Evolutionary conservation across 1,284 basidiomycete genomes (phyloP).

Genomic region (Ustilago xerochloae): DNA sequence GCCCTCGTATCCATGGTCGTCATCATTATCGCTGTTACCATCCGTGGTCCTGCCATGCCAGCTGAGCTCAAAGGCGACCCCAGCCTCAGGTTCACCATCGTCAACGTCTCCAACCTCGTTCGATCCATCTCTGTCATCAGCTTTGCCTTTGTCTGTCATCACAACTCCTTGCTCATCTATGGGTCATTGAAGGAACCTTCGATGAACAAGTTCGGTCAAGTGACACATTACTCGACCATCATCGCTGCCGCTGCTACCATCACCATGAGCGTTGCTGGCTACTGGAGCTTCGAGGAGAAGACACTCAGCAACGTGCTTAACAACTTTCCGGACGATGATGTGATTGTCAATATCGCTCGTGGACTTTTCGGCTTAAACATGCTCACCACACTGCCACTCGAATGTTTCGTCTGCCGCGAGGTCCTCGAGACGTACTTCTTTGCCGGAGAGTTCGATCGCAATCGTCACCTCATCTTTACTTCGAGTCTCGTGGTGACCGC

Average conservation of each 20-base stretch:
- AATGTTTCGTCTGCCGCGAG: conserved; percentile 93
- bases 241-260: conserved; percentile 63
- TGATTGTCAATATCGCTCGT: conserved; percentile 78
- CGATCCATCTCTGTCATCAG: conserved; percentile 66
- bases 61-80: conserved; percentile 79
- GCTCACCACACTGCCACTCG: conserved; percentile 94
- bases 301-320: conserved; percentile 74
- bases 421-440: conserved; percentile 69
- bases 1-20: conserved; percentile 85
- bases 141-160: conserved; percentile 68
- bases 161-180: conserved; percentile 76
- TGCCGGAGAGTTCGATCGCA: conserved; percentile 52
- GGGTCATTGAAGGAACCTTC: conserved; percentile 92
- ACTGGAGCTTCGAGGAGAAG: conserved; percentile 90
- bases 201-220: conserved; percentile 89
- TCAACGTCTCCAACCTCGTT: conserved; percentile 74
- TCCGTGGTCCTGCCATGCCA: conserved; percentile 85
- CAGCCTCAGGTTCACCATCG: conserved; percentile 78
- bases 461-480: conserved; percentile 89
- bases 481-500: conserved; percentile 83
- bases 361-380: conserved; percentile 97
- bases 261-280: conserved; percentile 85
- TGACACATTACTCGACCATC: conserved; percentile 77
- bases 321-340: conserved; percentile 66
- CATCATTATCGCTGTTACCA: conserved; percentile 87